A percentile compares a stretch with the other conserved stretches of the same genome.
Conservation (phyloP, 495 filamentous ascomycete species). For the Recurvomyces mirabilis region DNA sequence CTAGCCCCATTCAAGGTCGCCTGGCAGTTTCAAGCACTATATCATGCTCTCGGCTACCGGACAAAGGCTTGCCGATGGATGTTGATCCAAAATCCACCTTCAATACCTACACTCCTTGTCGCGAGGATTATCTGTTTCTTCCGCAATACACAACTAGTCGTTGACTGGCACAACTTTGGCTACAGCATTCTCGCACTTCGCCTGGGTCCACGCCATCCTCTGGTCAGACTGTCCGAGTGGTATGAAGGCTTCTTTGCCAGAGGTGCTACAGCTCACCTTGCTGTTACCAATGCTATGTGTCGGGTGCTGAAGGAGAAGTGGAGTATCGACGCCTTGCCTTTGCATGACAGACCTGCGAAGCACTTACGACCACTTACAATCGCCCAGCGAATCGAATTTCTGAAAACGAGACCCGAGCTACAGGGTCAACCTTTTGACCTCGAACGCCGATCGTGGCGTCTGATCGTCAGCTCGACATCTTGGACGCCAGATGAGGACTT, state of each 20-base stretch:
- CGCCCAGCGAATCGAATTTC: conserved; percentile 43
- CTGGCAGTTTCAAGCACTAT: conserved; percentile 62
- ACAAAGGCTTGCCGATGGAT: conserved; percentile 66
- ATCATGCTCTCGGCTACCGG: conserved; percentile 58
- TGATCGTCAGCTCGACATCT: conserved; percentile 83
- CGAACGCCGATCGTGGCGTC: conserved; percentile 41
- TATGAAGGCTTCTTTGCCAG: conserved; percentile 66
- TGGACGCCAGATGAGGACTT: conserved; percentile 99
- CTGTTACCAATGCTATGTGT: conserved; percentile 82
- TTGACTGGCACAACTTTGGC: conserved; percentile 99
- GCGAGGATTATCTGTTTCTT: conserved; percentile 61
- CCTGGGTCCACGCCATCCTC: conserved; percentile 50
- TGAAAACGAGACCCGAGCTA: conserved; percentile 38
- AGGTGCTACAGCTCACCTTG: conserved; percentile 62
- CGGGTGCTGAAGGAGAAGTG: conserved; percentile 55
- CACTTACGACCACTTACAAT: conserved; percentile 63
- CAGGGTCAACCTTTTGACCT: conserved; percentile 39
- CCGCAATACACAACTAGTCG: conserved; percentile 69
- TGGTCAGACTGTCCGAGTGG: conserved; percentile 60
- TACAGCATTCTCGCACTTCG: conserved; percentile 83
- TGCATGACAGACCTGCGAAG: conserved; percentile 79
- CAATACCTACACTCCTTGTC: conserved; percentile 78
- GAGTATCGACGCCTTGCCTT: conserved; percentile 44
- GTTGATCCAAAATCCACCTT: conserved; percentile 86
- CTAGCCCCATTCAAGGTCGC: conserved; percentile 78